Evolutionary conservation across 2,329 filamentous ascomycete species (phyloP).

Genomic region (Ramichloridium luteum): DNA sequence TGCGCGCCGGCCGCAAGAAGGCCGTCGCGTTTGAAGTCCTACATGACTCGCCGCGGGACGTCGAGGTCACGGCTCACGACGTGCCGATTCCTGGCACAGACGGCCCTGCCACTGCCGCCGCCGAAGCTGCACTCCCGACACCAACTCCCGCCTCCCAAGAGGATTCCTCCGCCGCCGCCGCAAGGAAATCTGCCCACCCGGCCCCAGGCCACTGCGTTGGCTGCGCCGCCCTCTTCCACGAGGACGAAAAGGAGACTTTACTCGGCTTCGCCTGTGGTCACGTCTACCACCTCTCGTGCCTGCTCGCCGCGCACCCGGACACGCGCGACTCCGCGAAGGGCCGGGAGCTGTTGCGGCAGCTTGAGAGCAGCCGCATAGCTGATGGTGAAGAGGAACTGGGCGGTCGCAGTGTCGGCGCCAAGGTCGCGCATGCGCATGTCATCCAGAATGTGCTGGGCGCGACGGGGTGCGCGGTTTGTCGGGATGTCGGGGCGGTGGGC

Average conservation of each 20-base stretch:
- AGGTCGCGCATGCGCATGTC: slow-evolving; percentile 75
- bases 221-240: slow-evolving; percentile 27
- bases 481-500: too few relatives aligned
- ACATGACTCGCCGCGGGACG: slow-evolving; percentile 17
- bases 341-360: slow-evolving; percentile 23
- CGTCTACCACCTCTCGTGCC: slow-evolving; percentile 64
- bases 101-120: slow-evolving; percentile 1
- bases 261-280: slow-evolving; percentile 74
- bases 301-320: slow-evolving; percentile 37
- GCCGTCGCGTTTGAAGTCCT: slow-evolving; percentile 81
- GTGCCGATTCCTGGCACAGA: slow-evolving; percentile 18
- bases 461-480: slow-evolving; percentile 29
- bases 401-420: slow-evolving; percentile 61
- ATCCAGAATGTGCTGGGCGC: slow-evolving; percentile 48
- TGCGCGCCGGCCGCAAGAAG: slow-evolving; percentile 67
- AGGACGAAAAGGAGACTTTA: slow-evolving; percentile 54
- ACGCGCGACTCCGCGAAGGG: slow-evolving; percentile 25
- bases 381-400: slow-evolving; percentile 31
- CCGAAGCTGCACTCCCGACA: slow-evolving; percentile 14
- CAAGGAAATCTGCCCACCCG: slow-evolving; percentile 16
- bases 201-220: slow-evolving; percentile 31
- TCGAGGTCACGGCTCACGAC: slow-evolving; percentile 24
- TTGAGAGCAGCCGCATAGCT: slow-evolving; percentile 34
- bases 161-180: slow-evolving; percentile 1
- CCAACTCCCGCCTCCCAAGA: slow-evolving; percentile 13